Conservation (phyloP, 1,139 yeast genomes). For the Meyerozyma guilliermondii region DNA sequence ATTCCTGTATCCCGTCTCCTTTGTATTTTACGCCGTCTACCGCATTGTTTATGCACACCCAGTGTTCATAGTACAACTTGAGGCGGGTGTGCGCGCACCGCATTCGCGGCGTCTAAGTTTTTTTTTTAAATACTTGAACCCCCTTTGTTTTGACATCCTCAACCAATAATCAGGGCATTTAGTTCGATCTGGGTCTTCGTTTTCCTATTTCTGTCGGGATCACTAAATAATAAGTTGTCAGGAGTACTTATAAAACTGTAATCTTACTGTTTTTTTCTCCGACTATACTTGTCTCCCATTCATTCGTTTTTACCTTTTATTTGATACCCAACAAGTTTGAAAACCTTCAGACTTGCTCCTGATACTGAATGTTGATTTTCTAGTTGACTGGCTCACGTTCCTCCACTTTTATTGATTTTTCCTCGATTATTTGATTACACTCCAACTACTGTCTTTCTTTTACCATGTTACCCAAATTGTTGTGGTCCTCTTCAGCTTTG, state of each 20-base stretch:
- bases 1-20: no score
- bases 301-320: neutral
- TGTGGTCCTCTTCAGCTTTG: conserved; percentile 4
- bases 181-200: neutral
- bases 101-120: neutral
- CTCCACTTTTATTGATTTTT: neutral
- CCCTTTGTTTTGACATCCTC: conserved; percentile 1
- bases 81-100: conserved; percentile 1
- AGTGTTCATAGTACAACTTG: neutral
- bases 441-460: conserved; percentile 10
- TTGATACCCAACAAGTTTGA: neutral
- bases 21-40: neutral
- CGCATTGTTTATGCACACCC: conserved; percentile 1
- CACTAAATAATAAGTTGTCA: neutral
- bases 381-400: neutral
- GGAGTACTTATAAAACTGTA: neutral
- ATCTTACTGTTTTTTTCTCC: neutral
- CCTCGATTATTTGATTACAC: neutral
- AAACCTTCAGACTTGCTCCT: neutral
- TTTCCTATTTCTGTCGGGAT: neutral
- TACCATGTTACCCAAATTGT: conserved; percentile 3
- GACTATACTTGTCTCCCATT: neutral
- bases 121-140: neutral
- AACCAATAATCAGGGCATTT: neutral
- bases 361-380: neutral